A percentile compares a stretch with the other conserved stretches of the same genome.
phyloP scores from a whole-genome alignment of 2,329 filamentous ascomycete species.

The Cordyceps cicadae region DNA sequence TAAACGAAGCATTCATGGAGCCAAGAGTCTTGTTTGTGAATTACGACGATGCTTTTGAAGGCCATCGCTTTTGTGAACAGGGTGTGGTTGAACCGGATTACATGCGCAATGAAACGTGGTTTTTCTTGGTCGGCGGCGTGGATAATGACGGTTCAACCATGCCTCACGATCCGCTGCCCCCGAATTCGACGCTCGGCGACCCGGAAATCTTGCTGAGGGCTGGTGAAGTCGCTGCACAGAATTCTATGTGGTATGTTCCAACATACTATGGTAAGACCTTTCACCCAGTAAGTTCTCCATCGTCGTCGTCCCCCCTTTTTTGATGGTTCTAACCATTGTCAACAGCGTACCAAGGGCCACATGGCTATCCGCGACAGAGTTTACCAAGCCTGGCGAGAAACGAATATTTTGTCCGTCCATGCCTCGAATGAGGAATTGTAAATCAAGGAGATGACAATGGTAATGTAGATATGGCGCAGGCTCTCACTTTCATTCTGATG shows the following conservation, averaged over 20 bases:
- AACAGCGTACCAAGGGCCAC: slow-evolving; percentile 30
- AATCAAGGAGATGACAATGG: not conserved
- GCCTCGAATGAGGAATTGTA: slow-evolving; percentile 1
- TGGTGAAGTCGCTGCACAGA: slow-evolving; percentile 21
- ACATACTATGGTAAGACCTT: slow-evolving; percentile 39
- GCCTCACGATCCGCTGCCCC: slow-evolving; percentile 17
- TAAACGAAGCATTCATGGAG: slow-evolving; percentile 30
- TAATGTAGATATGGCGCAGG: not conserved
- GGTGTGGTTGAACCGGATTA: slow-evolving; percentile 36
- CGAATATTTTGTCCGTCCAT: not conserved
- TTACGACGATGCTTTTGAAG: slow-evolving; percentile 35
- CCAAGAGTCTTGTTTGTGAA: slow-evolving; percentile 36
- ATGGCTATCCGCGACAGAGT: slow-evolving; percentile 24
- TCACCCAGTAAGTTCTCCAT: slow-evolving; percentile 28
- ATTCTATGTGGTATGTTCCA: slow-evolving; percentile 39
- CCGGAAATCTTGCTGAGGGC: slow-evolving; percentile 27
- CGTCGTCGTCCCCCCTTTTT: not conserved
- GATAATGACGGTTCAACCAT: slow-evolving; percentile 27
- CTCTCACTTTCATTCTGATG: not conserved
- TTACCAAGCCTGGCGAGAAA: slow-evolving; percentile 18
- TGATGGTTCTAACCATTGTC: not conserved
- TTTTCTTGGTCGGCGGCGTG: slow-evolving; percentile 37
- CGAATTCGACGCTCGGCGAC: slow-evolving; percentile 27
- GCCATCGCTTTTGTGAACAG: slow-evolving; percentile 37
- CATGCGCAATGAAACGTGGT: slow-evolving; percentile 35